phyloP scores from a whole-genome alignment of 345 rosid genomes.

The Salix exigua region DNA sequence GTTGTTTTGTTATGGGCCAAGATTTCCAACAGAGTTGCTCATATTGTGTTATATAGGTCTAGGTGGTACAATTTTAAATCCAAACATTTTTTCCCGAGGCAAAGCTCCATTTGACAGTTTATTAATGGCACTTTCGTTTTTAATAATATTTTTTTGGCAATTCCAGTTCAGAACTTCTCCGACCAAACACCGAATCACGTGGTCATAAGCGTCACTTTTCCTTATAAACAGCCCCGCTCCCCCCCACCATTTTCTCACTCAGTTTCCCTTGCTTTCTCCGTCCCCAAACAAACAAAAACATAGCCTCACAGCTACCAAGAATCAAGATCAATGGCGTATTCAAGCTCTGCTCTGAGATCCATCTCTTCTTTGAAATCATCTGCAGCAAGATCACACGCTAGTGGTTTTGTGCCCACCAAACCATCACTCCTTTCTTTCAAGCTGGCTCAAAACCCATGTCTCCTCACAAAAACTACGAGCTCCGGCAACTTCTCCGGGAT shows the following conservation, averaged over 20 bases:
- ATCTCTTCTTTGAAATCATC: constrained; percentile 13
- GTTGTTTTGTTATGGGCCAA: neutral
- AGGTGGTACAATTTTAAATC: neutral
- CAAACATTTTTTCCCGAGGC: neutral
- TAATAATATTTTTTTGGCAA: neutral
- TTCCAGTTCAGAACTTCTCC: neutral
- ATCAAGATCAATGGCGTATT: constrained; percentile 34
- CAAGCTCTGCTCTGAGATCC: constrained; percentile 24
- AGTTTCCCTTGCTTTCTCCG: neutral
- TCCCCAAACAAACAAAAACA: neutral
- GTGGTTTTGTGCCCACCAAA: neutral
- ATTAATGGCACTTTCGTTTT: too few relatives aligned
- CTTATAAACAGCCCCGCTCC: neutral
- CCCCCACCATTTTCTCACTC: neutral
- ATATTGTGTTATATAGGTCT: neutral
- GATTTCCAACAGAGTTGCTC: neutral
- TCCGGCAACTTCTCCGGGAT: constrained; percentile 8
- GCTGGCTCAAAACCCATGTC: constrained; percentile 11
- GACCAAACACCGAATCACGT: neutral
- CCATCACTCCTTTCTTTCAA: constrained; percentile 13
- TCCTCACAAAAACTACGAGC: neutral
- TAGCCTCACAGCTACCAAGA: neutral
- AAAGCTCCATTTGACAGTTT: neutral
- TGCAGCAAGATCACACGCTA: constrained; percentile 15
- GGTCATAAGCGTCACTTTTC: neutral